These are phyloP conservation scores for Nicotiana tomentosiformis DNA, from an alignment of 257 asterid genomes.

Conservation along the genomic window DNA sequence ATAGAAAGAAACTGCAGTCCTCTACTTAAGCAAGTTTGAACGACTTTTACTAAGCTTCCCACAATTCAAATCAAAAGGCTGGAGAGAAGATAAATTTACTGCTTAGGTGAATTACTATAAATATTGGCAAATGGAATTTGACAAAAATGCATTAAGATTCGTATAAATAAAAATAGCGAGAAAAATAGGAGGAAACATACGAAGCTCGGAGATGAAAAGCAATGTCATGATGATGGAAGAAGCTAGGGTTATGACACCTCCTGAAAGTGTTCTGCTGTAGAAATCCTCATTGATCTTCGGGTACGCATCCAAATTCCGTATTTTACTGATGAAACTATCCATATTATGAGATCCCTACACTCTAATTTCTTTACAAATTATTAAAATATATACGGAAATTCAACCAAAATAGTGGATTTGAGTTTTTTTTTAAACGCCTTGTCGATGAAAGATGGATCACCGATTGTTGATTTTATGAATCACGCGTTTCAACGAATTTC, in stretches of 20 bases:
- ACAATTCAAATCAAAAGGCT: not conserved
- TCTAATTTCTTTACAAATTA: not conserved
- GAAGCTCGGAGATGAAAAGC: constrained; percentile 92
- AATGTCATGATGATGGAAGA: constrained; percentile 83
- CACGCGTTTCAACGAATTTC: not conserved
- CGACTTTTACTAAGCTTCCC: not conserved
- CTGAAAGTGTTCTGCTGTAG: constrained; percentile 93
- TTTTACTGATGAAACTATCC: constrained; percentile 62
- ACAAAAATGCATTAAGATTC: not conserved
- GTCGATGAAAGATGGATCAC: constrained; percentile 19
- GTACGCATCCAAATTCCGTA: constrained; percentile 79
- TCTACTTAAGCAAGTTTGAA: not conserved
- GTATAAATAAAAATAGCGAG: not conserved
- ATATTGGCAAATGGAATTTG: not conserved
- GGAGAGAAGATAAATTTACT: not conserved
- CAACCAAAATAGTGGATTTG: constrained; percentile 1
- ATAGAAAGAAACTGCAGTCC: not conserved
- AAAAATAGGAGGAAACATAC: constrained; percentile 39
- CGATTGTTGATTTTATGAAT: not conserved
- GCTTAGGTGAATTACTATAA: not conserved
- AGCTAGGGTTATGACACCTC: constrained; percentile 78
- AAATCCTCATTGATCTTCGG: constrained; percentile 99
- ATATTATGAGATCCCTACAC: constrained; percentile 21
- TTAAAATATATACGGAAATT: not conserved
- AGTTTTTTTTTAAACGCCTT: constrained; percentile 11